Evolutionary conservation across 2,329 filamentous ascomycete species (phyloP), one percentile per base, ranked within the genome.

Genomic region (Colletotrichum orchidophilum): DNA sequence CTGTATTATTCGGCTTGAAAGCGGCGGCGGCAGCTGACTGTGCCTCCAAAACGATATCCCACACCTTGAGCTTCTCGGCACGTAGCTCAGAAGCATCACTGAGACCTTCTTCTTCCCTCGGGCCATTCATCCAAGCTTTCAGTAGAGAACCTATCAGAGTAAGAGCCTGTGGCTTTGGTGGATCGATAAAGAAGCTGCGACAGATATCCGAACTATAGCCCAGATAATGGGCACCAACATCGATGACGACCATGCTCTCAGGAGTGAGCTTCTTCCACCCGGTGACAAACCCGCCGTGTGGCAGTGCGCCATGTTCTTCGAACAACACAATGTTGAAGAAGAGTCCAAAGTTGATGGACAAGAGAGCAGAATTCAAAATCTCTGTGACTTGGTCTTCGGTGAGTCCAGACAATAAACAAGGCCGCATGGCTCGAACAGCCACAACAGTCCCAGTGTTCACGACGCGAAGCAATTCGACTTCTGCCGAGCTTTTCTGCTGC

Each of bases 271-370:
- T 82, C 75, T 88, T 88, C 18, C 79, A 79, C 3, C 87, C 87
- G 7, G 87, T 84, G 12, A 83, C 83, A 71, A 87, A 86, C 1
- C 87, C 87, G 0, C 87, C 87, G 71, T 89, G 87, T 0, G 87
- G 86, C 5, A 88, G 79, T 0, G 87, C 85, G 1, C 86, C 86
- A 60, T 87, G 82, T 73, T 87, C 85, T 55, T 87, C 89, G 66
- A 92, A 92, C 4, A 91, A 83, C 0, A 92, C 90, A 70, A 91
- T 89, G 75, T 91, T 85, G 77, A 92, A 91, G 78, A 91, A 91
- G 0, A 87, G 84, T 18, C 85, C 80, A 74, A 92, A 83, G 0
- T 88, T 87, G 4, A 86, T 81, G 1, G 87, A 86, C 13, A 84
- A 78, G 73, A 92, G 76, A 0, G 88, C 87, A 33, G 84, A 83